Conservation (phyloP, 176 grass and related monocot species). For the Luzula sylvatica region DNA sequence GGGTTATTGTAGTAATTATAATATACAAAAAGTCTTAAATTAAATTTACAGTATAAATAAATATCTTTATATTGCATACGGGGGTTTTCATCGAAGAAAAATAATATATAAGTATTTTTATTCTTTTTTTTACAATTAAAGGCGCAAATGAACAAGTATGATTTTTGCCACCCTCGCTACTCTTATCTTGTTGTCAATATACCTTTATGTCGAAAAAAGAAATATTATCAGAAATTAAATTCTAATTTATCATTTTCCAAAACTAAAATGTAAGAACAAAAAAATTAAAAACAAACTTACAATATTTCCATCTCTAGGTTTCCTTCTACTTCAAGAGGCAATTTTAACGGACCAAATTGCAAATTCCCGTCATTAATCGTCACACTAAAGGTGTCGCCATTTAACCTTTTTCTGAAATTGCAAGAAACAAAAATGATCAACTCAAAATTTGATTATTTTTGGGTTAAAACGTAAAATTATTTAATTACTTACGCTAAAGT, state of each 20-base stretch:
- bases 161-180: conserved; percentile 40
- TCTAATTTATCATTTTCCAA: neutral
- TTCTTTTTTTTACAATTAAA: conserved; percentile 21
- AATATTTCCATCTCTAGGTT: conserved; percentile 55
- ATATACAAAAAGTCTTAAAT: no score
- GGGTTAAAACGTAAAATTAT: neutral
- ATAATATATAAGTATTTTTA: no score
- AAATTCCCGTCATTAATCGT: conserved; percentile 43
- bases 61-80: no score
- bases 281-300: conserved; percentile 27
- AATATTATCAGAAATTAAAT: neutral
- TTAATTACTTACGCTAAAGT: conserved; percentile 42
- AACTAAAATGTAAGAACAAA: neutral
- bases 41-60: no score
- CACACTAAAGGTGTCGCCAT: conserved; percentile 31
- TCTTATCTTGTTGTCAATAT: conserved; percentile 75
- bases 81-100: no score
- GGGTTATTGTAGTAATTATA: no score
- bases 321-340: conserved; percentile 38
- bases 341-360: conserved; percentile 41
- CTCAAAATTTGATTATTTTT: no score
- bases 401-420: conserved; percentile 36
- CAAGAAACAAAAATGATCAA: neutral
- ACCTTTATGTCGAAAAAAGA: conserved; percentile 33
- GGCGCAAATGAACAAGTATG: conserved; percentile 57